These are phyloP conservation scores for Vaccinium vitisidaea DNA, from an alignment of 148 eudicot species.

Conservation along the genomic window DNA sequence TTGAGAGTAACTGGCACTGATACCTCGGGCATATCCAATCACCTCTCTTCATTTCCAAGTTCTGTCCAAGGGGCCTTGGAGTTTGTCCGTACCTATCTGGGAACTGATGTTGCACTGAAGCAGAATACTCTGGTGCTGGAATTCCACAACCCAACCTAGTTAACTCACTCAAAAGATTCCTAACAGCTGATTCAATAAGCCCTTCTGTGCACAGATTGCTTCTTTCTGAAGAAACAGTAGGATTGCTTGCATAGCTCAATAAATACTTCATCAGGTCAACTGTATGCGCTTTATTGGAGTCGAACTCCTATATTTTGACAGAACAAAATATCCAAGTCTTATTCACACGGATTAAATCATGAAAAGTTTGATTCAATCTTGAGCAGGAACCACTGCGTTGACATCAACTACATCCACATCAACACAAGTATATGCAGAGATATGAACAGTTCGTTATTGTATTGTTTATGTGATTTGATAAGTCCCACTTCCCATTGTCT, in stretches of 20 bases:
- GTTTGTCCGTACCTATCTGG: slow-evolving; percentile 33
- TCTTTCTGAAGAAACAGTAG: slow-evolving; percentile 44
- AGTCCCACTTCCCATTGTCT: neutral
- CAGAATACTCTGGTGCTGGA: slow-evolving; percentile 23
- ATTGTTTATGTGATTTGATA: neutral
- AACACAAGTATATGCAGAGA: neutral
- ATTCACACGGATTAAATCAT: neutral
- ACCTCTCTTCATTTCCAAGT: slow-evolving; percentile 74
- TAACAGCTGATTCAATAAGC: slow-evolving; percentile 58
- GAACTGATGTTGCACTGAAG: slow-evolving; percentile 28
- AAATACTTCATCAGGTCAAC: slow-evolving; percentile 80
- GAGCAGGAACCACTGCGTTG: neutral
- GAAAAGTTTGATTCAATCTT: neutral
- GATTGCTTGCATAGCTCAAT: slow-evolving; percentile 70
- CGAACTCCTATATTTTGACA: slow-evolving; percentile 36
- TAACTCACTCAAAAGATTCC: slow-evolving; percentile 62
- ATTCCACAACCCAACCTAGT: slow-evolving; percentile 30
- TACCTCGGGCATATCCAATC: slow-evolving; percentile 90
- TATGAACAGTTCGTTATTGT: neutral
- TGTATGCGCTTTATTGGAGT: slow-evolving; percentile 51
- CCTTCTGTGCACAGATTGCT: slow-evolving; percentile 32
- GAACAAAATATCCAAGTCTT: neutral
- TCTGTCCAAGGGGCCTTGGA: slow-evolving; percentile 38
- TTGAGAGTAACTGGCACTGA: too few species aligned
- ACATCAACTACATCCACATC: slow-evolving; percentile 3